Evolutionary conservation across 2,329 filamentous ascomycete genomes (phyloP).

Genomic region (Neofusicoccum ribis): DNA sequence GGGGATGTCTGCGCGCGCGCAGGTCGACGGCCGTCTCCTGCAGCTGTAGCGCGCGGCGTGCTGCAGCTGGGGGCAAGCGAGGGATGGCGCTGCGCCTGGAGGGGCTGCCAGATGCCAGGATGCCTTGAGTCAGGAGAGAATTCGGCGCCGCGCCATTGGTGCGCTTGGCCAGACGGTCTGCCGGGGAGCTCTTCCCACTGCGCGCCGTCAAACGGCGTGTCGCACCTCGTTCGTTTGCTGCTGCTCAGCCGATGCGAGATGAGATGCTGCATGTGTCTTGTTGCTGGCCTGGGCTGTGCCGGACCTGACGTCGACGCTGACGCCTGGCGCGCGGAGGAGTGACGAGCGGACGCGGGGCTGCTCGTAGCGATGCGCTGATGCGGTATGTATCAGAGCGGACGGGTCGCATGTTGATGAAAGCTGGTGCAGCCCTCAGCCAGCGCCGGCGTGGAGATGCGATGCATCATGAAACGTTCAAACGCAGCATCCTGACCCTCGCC

Average conservation of each 20-base stretch:
- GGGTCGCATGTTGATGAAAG: slow-evolving; percentile 9
- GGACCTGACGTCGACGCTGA: background rate
- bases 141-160: background rate
- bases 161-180: background rate
- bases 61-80: background rate
- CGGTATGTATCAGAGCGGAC: slow-evolving; percentile 11
- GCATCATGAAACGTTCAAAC: background rate
- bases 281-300: background rate
- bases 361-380: slow-evolving; percentile 8
- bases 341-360: background rate
- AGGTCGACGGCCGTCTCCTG: background rate
- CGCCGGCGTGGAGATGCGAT: background rate
- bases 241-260: background rate
- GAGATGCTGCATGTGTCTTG: background rate
- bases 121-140: background rate
- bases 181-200: background rate
- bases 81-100: background rate
- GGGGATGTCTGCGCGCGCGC: background rate
- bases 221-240: background rate
- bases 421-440: background rate
- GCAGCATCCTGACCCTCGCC: no score
- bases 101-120: background rate
- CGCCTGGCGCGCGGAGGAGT: background rate
- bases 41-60: background rate
- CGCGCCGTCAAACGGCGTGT: background rate